phyloP scores from a whole-genome alignment of 1,284 basidiomycete species.

The Ustilago vetiveriae region DNA sequence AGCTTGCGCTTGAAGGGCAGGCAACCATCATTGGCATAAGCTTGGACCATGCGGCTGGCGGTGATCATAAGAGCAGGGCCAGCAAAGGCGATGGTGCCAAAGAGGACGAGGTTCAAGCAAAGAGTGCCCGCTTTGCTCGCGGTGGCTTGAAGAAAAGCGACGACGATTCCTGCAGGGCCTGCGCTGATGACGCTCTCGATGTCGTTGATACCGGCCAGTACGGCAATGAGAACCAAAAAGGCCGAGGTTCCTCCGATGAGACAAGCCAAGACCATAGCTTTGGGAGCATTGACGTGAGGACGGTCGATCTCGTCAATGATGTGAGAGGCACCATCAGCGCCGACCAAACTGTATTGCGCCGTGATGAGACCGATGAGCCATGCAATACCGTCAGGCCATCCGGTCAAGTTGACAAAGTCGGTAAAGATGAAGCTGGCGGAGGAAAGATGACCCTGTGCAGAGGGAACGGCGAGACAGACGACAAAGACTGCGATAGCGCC shows the following conservation, averaged over 20 bases:
- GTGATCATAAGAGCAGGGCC: constrained; percentile 40
- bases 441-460: constrained; percentile 15
- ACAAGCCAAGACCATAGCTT: constrained; percentile 44
- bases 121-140: constrained; percentile 19
- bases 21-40: constrained; percentile 39
- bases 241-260: constrained; percentile 32
- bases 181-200: constrained; percentile 29
- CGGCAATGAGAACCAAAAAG: constrained; percentile 38
- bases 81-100: constrained; percentile 33
- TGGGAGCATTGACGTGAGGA: constrained; percentile 40
- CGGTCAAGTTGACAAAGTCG: constrained; percentile 42
- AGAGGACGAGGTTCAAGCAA: constrained; percentile 18
- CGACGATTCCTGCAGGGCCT: constrained; percentile 24
- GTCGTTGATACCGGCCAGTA: constrained; percentile 28
- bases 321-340: constrained; percentile 41
- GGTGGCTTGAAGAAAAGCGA: constrained; percentile 30
- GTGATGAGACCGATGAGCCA: constrained; percentile 47
- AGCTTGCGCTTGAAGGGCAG: constrained; percentile 27
- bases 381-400: constrained; percentile 44
- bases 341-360: constrained; percentile 46
- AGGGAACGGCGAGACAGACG: constrained; percentile 30
- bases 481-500: constrained; percentile 35
- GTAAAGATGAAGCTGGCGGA: constrained; percentile 39
- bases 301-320: constrained; percentile 46
- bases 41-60: constrained; percentile 33